These are phyloP conservation scores for Theobroma cacao DNA, from an alignment of 345 rosid genomes.

Conservation along the genomic window DNA sequence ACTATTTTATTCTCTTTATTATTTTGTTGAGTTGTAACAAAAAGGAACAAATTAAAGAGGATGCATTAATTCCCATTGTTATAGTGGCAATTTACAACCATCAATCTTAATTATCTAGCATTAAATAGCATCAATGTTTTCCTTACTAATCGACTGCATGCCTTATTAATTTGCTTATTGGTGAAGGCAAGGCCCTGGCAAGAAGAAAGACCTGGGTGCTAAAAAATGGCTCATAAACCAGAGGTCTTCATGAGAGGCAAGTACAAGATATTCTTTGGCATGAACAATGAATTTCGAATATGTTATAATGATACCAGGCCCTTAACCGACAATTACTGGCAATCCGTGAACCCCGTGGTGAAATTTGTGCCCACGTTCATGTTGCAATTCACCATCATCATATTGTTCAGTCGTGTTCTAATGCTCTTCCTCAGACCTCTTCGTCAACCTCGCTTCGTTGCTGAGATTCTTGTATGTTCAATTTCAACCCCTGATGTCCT, in stretches of 20 bases:
- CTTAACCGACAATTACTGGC: neutral
- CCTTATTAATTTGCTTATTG: neutral
- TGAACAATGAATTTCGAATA: neutral
- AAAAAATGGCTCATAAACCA: neutral
- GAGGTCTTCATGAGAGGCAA: neutral
- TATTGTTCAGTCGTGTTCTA: neutral
- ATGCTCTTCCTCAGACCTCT: slow-evolving; percentile 8
- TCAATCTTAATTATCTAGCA: too few relatives aligned
- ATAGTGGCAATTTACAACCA: too few relatives aligned
- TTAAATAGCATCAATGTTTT: too few relatives aligned
- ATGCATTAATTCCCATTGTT: too few relatives aligned
- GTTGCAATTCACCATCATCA: neutral
- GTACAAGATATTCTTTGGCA: neutral
- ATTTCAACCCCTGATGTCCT: neutral
- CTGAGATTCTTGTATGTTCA: slow-evolving; percentile 12
- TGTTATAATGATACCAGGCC: slow-evolving; percentile 11
- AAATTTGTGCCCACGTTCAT: neutral
- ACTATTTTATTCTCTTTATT: too few relatives aligned
- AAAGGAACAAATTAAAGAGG: too few relatives aligned
- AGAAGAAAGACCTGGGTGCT: neutral
- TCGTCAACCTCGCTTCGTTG: slow-evolving; percentile 17
- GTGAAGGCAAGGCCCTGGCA: neutral
- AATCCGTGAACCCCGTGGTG: neutral
- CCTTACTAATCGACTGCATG: too few relatives aligned
- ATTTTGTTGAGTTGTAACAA: too few relatives aligned